Conservation (phyloP, 169 alveolate genomes). For the Miamiensis avidus region DNA sequence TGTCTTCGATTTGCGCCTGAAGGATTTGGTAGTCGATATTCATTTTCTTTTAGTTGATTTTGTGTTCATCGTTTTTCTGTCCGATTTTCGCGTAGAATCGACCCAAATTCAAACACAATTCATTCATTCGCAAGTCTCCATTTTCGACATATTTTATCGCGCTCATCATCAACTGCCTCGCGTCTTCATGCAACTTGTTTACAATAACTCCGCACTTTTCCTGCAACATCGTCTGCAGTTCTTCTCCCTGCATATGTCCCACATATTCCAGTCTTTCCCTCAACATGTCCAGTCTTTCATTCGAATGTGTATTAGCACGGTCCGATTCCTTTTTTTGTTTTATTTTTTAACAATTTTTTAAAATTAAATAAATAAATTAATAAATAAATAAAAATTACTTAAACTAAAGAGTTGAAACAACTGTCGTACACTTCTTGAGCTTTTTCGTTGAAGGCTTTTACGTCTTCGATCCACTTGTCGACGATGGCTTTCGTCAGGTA, state of each 20-base stretch:
- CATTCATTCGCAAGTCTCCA: constrained; percentile 53
- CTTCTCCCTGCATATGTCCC: constrained; percentile 57
- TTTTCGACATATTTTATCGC: constrained; percentile 60
- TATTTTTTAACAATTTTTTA: too few relatives aligned
- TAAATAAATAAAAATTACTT: constrained; percentile 3
- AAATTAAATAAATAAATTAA: too few relatives aligned
- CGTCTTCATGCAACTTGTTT: constrained; percentile 43
- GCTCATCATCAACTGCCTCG: constrained; percentile 36
- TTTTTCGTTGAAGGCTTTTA: constrained; percentile 47
- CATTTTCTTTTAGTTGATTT: constrained; percentile 45
- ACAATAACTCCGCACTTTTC: constrained; percentile 43
- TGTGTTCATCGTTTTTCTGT: constrained; percentile 58
- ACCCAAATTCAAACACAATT: constrained; percentile 47
- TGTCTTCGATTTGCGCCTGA: constrained; percentile 64
- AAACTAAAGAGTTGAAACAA: constrained; percentile 29
- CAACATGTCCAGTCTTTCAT: constrained; percentile 25
- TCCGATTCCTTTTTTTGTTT: constrained; percentile 22
- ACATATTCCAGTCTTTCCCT: constrained; percentile 45
- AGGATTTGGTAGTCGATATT: constrained; percentile 51
- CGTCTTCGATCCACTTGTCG: constrained; percentile 44
- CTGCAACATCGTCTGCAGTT: constrained; percentile 39
- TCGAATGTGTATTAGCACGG: constrained; percentile 39
- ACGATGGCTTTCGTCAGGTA: constrained; percentile 43
- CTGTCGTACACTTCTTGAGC: constrained; percentile 54
- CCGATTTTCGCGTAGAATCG: constrained; percentile 53